Evolutionary conservation across 176 grass and related monocot genomes (phyloP).

Genomic region (Zoysia japonica): DNA sequence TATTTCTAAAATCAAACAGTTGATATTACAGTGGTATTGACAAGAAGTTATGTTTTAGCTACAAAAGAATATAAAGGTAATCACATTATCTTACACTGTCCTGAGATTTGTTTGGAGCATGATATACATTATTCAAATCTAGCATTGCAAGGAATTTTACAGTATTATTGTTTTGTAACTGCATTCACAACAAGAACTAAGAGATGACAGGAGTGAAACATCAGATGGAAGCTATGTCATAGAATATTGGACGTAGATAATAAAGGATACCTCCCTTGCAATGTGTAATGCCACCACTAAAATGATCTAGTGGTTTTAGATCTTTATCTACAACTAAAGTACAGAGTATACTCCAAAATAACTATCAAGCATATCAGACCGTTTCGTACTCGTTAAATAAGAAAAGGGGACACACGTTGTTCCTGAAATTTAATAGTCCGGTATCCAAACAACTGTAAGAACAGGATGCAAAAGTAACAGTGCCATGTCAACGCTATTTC

Average conservation of each 20-base stretch:
- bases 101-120: neutral
- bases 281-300: neutral
- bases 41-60: neutral
- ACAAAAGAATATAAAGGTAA: neutral
- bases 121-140: slow-evolving; percentile 31
- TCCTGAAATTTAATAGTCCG: slow-evolving; percentile 1
- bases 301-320: slow-evolving; percentile 7
- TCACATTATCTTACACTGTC: neutral
- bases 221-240: slow-evolving; percentile 1
- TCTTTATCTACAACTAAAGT: neutral
- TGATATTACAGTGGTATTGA: neutral
- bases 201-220: neutral
- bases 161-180: slow-evolving; percentile 29
- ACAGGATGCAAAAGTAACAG: neutral
- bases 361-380: neutral
- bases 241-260: neutral
- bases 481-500: neutral
- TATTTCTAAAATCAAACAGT: slow-evolving; percentile 24
- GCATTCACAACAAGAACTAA: slow-evolving; percentile 17
- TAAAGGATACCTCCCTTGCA: neutral
- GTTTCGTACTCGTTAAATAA: neutral
- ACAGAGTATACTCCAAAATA: neutral
- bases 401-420: neutral
- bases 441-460: slow-evolving; percentile 20
- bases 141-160: slow-evolving; percentile 14